phyloP scores from a whole-genome alignment of 495 filamentous ascomycete species.

The Hypoxylon intermedium region DNA sequence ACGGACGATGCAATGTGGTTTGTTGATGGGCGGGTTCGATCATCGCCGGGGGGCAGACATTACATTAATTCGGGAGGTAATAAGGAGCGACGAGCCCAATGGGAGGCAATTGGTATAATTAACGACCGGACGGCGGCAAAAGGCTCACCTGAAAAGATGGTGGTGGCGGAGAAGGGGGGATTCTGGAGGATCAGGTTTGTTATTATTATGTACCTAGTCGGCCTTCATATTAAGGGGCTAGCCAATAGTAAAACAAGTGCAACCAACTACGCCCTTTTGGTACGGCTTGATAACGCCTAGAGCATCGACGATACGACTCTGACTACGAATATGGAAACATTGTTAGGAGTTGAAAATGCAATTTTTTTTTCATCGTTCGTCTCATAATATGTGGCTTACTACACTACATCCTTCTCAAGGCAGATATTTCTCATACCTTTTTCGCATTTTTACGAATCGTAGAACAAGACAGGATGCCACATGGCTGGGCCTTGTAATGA shows the following conservation, averaged over 20 bases:
- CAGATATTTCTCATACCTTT: no score
- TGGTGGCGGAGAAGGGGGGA: constrained; percentile 9
- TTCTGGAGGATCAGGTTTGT: constrained; percentile 20
- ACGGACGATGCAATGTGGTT: constrained; percentile 27
- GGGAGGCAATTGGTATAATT: constrained; percentile 10
- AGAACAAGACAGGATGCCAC: no score
- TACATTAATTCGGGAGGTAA: constrained; percentile 15
- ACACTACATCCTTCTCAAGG: no score
- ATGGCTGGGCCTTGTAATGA: no score
- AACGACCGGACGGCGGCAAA: constrained; percentile 33
- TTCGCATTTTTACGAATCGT: no score
- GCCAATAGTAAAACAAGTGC: constrained; percentile 1
- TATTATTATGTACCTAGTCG: constrained; percentile 6
- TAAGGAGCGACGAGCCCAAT: constrained; percentile 13
- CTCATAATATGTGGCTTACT: no score
- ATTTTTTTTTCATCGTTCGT: no score
- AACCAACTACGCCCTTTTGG: constrained; percentile 10
- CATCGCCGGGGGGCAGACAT: constrained; percentile 29
- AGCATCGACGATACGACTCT: no score
- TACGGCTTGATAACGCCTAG: constrained; percentile 1
- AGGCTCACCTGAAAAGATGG: constrained; percentile 11
- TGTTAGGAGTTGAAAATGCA: no score
- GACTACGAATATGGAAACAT: no score
- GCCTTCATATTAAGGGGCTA: constrained; percentile 11
- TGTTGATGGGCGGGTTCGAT: constrained; percentile 11